A percentile compares a stretch with the other conserved stretches of the same genome.
Conservation (phyloP, 129 eudicot species). For the Smallanthus sonchifolius region DNA sequence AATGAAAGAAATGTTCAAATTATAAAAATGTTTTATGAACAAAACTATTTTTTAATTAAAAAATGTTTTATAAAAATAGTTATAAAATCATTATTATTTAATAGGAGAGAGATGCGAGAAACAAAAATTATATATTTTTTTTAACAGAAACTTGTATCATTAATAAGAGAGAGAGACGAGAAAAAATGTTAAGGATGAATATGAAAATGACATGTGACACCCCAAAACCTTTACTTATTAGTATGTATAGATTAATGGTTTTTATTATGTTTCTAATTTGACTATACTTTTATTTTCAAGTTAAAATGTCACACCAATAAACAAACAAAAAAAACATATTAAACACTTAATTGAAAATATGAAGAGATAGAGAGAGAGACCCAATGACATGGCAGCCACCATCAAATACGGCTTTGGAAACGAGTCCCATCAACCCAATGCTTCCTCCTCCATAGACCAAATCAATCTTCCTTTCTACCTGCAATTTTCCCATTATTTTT, state of each 20-base stretch:
- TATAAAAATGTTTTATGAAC: no score
- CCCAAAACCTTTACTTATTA: no score
- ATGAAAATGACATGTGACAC: no score
- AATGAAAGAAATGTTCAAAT: no score
- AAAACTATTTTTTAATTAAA: no score
- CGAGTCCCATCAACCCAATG: conserved; percentile 75
- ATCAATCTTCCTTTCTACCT: conserved; percentile 82
- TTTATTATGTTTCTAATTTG: neutral
- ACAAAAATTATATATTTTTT: no score
- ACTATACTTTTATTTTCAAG: neutral
- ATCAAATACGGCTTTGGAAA: conserved; percentile 74
- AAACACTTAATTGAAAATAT: neutral
- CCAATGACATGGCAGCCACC: conserved; percentile 95
- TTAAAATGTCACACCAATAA: neutral
- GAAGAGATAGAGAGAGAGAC: conserved; percentile 21
- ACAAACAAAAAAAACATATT: neutral
- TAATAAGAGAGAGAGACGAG: no score
- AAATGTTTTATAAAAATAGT: no score
- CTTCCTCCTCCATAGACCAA: conserved; percentile 89
- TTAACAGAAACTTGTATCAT: no score
- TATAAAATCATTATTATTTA: no score
- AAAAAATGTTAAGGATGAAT: no score
- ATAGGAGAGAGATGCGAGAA: no score
- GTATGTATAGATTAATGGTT: neutral
- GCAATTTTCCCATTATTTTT: conserved; percentile 8